Evolutionary conservation across 108 stramenopile genomes (phyloP).

Genomic region (Skeletonema potamos): DNA sequence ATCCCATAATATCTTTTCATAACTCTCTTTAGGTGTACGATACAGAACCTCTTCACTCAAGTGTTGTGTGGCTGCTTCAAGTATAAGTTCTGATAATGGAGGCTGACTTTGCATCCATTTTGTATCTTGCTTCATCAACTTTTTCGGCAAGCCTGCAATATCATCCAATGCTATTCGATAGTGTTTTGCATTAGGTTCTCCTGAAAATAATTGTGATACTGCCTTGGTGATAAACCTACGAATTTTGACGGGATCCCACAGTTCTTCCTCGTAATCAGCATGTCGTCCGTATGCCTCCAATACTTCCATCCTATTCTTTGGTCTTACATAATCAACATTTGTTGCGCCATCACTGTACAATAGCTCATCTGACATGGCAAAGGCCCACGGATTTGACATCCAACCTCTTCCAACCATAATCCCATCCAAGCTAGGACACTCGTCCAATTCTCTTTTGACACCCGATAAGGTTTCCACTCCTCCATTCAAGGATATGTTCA

Average conservation of each 20-base stretch:
- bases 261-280: constrained; percentile 67
- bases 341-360: constrained; percentile 42
- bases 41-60: constrained; percentile 76
- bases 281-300: constrained; percentile 69
- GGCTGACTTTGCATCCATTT: constrained; percentile 24
- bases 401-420: constrained; percentile 87
- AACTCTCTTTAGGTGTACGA: constrained; percentile 74
- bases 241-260: constrained; percentile 63
- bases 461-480: constrained; percentile 74
- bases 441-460: constrained; percentile 62
- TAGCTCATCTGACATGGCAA: constrained; percentile 76
- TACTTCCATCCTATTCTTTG: constrained; percentile 73
- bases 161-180: constrained; percentile 84
- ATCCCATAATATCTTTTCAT: constrained; percentile 51
- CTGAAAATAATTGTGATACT: constrained; percentile 76
- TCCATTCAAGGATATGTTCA: constrained; percentile 87
- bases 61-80: constrained; percentile 66
- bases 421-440: constrained; percentile 61
- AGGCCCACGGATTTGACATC: constrained; percentile 85
- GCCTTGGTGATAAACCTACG: constrained; percentile 79
- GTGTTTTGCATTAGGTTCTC: constrained; percentile 81
- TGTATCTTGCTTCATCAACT: constrained; percentile 29
- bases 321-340: not conserved
- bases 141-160: constrained; percentile 65
- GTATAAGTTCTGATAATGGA: constrained; percentile 76